Base-by-base conservation (phyloP, 2,329 filamentous ascomycete genomes). In the Aspergillus fischeri region DNA sequence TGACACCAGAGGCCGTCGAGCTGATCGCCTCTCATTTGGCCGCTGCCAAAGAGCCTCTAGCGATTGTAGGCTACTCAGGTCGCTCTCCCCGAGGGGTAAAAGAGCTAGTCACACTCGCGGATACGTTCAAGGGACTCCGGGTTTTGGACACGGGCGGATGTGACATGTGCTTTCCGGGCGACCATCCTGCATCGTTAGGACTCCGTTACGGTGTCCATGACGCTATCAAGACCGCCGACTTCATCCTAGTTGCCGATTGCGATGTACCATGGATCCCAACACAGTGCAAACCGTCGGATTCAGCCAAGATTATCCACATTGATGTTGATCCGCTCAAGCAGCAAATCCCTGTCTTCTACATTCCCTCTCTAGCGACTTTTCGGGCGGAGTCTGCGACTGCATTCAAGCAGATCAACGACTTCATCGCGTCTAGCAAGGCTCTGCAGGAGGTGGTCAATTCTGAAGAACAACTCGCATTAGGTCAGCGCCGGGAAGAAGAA, bases 181-280 rank as follows among this genome's bases (percentile, higher is more conserved):
- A 78, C 48, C 78, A 80, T 49, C 73, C 75, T 1, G 84, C 76
- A 0, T 90, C 84, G 77, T 70, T 91, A 11, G 88, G 92, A 2
- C 72, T 94, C 52, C 82, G 86, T 47, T 95, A 87, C 65, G 91
- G 91, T 3, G 80, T 83, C 2, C 89, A 96, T 52, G 85, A 90
- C 1, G 80, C 81, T 45, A 90, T 96, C 69, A 83, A 81, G 57
- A 85, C 85, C 0, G 91, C 92, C 0, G 93, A 97, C 70, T 84
- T 91, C 10, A 95, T 97, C 58, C 64, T 97, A 1, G 87, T 96
- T 2, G 70, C 96, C 25, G 89, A 97, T 73, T 95, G 91, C 62
- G 92, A 97, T 68, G 91, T 96, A 0, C 92, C 92, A 0, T 97
- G 92, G 91, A 92, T 97, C 55, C 86, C 88, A n/a, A 94, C 91